These are phyloP conservation scores for Gynostemma pentaphyllum DNA, from an alignment of 306 rosid genomes.

Conservation along the genomic window DNA sequence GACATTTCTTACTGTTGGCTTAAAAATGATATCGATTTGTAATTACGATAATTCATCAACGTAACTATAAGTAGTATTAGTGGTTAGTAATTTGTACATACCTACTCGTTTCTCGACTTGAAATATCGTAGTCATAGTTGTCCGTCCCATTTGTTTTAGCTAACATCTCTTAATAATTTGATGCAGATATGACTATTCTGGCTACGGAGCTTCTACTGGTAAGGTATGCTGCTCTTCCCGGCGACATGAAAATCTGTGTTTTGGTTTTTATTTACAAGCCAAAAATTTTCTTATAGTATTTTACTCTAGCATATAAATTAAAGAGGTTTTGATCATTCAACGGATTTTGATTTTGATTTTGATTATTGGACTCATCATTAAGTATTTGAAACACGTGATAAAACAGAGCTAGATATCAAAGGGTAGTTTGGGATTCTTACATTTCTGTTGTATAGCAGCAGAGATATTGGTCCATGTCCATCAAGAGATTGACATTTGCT, in stretches of 20 bases:
- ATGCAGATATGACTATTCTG: conserved; percentile 96
- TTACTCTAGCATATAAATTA: background rate
- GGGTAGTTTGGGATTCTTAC: background rate
- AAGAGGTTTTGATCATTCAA: background rate
- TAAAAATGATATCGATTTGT: no score
- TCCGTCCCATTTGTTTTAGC: background rate
- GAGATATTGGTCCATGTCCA: no score
- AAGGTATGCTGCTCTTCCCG: conserved; percentile 42
- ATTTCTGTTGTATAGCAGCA: background rate
- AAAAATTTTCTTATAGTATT: background rate
- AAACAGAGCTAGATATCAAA: background rate
- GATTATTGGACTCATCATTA: background rate
- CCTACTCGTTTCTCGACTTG: no score
- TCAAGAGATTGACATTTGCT: background rate
- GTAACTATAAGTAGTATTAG: no score
- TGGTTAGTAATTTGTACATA: no score
- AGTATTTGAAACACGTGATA: background rate
- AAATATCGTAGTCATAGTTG: no score
- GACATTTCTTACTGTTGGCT: no score
- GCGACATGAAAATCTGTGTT: background rate
- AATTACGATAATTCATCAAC: no score
- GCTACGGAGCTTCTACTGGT: conserved; percentile 98
- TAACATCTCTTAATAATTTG: conserved; percentile 1
- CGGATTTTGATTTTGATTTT: background rate
- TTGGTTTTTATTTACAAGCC: background rate